These are phyloP conservation scores for Tetrahymena malaccensis DNA, from an alignment of 73 alveolate species.

Conservation along the genomic window DNA sequence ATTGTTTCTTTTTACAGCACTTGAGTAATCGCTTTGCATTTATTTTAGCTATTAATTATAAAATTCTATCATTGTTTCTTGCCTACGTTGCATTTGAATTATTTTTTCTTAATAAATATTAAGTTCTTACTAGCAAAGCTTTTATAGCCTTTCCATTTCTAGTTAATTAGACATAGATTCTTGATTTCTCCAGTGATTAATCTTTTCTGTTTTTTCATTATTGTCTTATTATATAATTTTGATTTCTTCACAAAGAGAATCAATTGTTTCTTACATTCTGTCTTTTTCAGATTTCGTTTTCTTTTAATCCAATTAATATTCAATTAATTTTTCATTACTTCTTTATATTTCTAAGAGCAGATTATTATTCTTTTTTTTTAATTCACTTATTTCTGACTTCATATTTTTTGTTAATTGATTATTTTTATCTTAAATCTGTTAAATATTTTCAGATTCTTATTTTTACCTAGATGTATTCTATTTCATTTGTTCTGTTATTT, in stretches of 20 bases:
- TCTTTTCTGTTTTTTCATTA: background rate
- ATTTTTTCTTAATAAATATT: background rate
- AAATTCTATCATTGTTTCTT: background rate
- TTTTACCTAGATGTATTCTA: background rate
- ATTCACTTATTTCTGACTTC: background rate
- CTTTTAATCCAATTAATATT: background rate
- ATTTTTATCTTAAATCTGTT: background rate
- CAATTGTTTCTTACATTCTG: background rate
- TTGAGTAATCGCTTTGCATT: background rate
- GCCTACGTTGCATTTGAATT: background rate
- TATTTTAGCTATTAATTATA: background rate
- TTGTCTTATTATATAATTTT: background rate
- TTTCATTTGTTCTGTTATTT: background rate
- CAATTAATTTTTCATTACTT: background rate
- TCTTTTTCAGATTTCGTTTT: background rate
- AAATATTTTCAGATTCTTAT: background rate
- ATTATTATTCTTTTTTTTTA: background rate
- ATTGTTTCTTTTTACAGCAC: background rate
- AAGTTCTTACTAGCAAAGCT: background rate
- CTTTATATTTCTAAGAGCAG: background rate
- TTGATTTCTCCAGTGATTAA: background rate
- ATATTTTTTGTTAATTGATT: background rate
- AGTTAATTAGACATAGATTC: background rate
- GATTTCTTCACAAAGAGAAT: background rate
- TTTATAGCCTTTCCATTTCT: background rate